These are phyloP conservation scores for Fusarium sp. DNA, from an alignment of 2,329 filamentous ascomycete genomes.

Conservation along the genomic window DNA sequence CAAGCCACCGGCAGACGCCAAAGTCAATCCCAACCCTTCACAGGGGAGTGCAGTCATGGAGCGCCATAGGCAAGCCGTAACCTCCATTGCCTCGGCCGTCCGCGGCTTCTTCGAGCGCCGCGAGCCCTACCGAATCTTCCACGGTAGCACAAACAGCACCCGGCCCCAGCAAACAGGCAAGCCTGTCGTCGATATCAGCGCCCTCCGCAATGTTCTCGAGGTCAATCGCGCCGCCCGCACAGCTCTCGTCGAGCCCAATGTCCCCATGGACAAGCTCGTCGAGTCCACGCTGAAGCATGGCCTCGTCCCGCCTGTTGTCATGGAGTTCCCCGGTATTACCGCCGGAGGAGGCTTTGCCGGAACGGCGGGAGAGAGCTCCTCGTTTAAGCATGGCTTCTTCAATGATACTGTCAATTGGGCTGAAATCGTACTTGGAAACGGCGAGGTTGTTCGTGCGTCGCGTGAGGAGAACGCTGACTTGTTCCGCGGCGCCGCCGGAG, in stretches of 20 bases:
- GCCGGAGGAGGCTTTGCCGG: constrained; percentile 77
- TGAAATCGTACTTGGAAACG: constrained; percentile 76
- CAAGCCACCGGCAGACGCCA: constrained; percentile 15
- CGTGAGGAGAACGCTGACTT: constrained; percentile 70
- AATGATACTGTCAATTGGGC: constrained; percentile 73
- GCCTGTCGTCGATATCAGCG: constrained; percentile 77
- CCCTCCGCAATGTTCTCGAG: constrained; percentile 73
- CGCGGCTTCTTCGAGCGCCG: constrained; percentile 60
- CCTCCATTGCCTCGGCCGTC: constrained; percentile 60
- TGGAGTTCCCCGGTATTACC: constrained; percentile 81
- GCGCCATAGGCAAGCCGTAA: constrained; percentile 62
- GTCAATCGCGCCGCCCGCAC: constrained; percentile 69
- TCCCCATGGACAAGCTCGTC: constrained; percentile 76
- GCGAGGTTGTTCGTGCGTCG: constrained; percentile 69
- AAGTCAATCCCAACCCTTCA: constrained; percentile 3
- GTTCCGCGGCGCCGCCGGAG: constrained; percentile 76
- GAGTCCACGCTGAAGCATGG: constrained; percentile 68
- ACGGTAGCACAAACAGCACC: constrained; percentile 84
- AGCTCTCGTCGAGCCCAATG: constrained; percentile 78
- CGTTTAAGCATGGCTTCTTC: constrained; percentile 77
- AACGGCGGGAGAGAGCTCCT: constrained; percentile 78
- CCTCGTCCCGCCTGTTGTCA: constrained; percentile 76
- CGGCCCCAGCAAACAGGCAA: constrained; percentile 66
- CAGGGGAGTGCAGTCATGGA: constrained; percentile 54
- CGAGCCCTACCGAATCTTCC: constrained; percentile 79